phyloP scores from a whole-genome alignment of 2,329 filamentous ascomycete species.

The Rutstroemia sp. region DNA sequence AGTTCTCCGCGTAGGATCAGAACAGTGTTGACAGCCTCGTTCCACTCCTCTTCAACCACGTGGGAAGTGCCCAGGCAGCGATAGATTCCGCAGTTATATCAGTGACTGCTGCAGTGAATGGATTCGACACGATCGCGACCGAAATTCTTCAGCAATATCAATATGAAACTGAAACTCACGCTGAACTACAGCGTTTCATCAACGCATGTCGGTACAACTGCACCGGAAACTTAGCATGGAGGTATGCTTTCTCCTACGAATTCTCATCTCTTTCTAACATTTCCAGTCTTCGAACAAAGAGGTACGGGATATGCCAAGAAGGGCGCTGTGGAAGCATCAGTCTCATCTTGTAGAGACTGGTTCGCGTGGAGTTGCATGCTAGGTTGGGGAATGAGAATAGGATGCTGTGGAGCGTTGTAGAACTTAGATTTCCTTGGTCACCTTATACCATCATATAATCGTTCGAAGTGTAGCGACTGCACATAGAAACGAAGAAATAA shows the following conservation, averaged over 20 bases:
- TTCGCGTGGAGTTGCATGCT: not conserved
- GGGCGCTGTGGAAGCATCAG: not conserved
- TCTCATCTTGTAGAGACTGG: not conserved
- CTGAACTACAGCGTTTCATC: constrained; percentile 9
- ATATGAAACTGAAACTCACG: not conserved
- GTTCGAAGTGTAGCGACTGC: no score
- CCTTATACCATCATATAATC: no score
- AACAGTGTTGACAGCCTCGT: constrained; percentile 10
- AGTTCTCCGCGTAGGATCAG: not conserved
- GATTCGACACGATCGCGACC: not conserved
- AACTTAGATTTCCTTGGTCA: not conserved
- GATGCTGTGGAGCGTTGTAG: not conserved
- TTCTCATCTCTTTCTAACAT: not conserved
- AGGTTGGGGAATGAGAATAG: not conserved
- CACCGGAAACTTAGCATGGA: constrained; percentile 14
- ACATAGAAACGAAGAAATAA: no score
- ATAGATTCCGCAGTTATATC: constrained; percentile 9
- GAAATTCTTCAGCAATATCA: constrained; percentile 3
- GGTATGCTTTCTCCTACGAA: not conserved
- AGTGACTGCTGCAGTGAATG: constrained; percentile 2
- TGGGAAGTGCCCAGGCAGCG: constrained; percentile 8
- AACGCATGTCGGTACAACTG: constrained; percentile 9
- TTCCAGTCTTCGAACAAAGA: not conserved
- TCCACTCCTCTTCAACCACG: constrained; percentile 1
- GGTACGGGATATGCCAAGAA: not conserved